Percentiles rank a stretch among this genome's conserved stretches.
Conservation (phyloP, 371 early-diverging fungal genomes). For the Umbelopsis sp. region DNA sequence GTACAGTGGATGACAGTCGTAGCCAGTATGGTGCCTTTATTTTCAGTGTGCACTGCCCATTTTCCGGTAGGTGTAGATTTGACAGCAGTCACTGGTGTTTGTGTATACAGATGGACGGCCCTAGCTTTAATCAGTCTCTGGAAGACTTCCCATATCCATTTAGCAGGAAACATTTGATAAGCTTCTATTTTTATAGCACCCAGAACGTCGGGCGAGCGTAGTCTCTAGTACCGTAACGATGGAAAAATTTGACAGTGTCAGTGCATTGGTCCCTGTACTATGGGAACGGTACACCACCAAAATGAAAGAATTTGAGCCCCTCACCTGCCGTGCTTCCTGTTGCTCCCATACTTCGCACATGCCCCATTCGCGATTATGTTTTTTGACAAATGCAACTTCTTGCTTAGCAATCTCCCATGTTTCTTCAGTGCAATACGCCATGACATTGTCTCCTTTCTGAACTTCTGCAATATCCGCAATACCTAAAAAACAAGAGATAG, state of each 20-base stretch:
- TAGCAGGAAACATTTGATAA: slow-evolving; percentile 5
- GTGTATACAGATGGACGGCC: not conserved
- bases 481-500: not conserved
- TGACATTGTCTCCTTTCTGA: slow-evolving; percentile 11
- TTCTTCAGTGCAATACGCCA: slow-evolving; percentile 15
- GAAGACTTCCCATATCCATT: slow-evolving; percentile 17
- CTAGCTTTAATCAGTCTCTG: not conserved
- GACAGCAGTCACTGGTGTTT: slow-evolving; percentile 2
- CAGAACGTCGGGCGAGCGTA: not conserved
- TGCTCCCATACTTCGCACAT: not conserved
- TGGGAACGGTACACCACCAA: too few relatives aligned
- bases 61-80: not conserved
- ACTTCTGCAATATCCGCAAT: slow-evolving; percentile 5
- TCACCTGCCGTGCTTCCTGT: slow-evolving; percentile 8
- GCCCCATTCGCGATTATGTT: slow-evolving; percentile 11
- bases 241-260: not conserved
- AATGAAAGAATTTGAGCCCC: not conserved
- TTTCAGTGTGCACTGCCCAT: slow-evolving; percentile 11
- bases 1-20: slow-evolving; percentile 1
- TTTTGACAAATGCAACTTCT: slow-evolving; percentile 1
- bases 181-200: slow-evolving; percentile 18
- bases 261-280: too few relatives aligned
- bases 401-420: slow-evolving; percentile 1
- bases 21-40: not conserved
- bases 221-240: not conserved